Evolutionary conservation across 805 yeast species (phyloP), one percentile per base, ranked within the genome.

Genomic region (Priceomyces fermenticarens): DNA sequence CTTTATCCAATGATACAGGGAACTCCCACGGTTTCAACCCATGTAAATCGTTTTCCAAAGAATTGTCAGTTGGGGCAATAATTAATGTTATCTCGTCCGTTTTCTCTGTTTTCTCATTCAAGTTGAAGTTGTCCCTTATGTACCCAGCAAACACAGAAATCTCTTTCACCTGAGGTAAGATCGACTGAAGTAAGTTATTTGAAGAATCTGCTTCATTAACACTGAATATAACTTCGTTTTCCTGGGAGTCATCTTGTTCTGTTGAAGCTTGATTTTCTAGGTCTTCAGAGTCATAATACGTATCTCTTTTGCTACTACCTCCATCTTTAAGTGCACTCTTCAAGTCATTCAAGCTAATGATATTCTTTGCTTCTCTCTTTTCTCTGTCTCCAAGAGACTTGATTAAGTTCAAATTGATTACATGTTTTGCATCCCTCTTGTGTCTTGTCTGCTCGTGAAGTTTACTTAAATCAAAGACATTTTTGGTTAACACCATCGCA

Each of bases 21-120:
- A 83, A 88, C 55, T 83, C 83, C 96, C 95, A 88, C 14, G 96
- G 96, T 57, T 87, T 88, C 36, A 82, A 54, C 2, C 69, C 62
- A 26, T 63, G 63, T 43, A 88, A 67, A 43, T 62, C 57, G 11
- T 40, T 36, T 13, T 47, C 41, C 15, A 70, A 53, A 3, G 88
- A 90, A 10, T 58, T 60, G 53, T 88, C 79, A 2, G 79, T 67
- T 6, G 96, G 96, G 2, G 95, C 87, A 53, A 88, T 74, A 5
- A 88, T 73, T 15, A 86, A 62, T 47, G 75, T 41, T 64, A 69
- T 51, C 25, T 65, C 62, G n/a, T 56, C 49, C 11, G 62, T 57
- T 43, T 69, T 60, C 43, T 75, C 80, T 47, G 84, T 73, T 46
- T 73, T 70, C 13, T 53, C 42, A 23, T 76, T 71, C 20, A 83